Conservation (phyloP, 148 eudicot species). For the Rhododendron mucronatum region DNA sequence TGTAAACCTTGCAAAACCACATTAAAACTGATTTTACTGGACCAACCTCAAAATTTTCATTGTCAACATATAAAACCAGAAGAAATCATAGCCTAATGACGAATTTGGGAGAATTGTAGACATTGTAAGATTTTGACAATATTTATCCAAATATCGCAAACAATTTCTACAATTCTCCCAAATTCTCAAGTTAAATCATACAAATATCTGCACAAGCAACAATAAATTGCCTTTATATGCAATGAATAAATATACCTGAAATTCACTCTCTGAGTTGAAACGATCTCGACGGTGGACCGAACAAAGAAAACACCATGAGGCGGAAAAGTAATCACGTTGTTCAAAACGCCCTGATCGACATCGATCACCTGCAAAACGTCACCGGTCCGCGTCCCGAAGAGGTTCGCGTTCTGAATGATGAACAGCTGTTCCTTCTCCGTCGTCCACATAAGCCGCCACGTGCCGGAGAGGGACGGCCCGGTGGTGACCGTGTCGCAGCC, state of each 20-base stretch:
- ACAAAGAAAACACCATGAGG: constrained; percentile 91
- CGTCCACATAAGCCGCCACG: constrained; percentile 96
- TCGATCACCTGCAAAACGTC: constrained; percentile 90
- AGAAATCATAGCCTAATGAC: not conserved
- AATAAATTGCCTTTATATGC: not conserved
- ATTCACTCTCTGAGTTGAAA: constrained; percentile 71
- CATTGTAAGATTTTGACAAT: not conserved
- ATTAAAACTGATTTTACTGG: not conserved
- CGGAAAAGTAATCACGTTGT: constrained; percentile 89
- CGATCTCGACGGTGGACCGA: constrained; percentile 64
- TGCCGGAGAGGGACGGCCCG: constrained; percentile 55
- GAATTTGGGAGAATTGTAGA: not conserved
- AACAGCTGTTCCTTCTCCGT: constrained; percentile 95
- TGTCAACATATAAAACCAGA: not conserved
- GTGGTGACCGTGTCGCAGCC: constrained; percentile 57
- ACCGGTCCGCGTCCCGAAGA: constrained; percentile 71
- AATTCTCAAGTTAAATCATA: not conserved
- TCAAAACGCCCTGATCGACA: constrained; percentile 48
- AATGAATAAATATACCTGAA: constrained; percentile 43
- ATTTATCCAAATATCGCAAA: not conserved
- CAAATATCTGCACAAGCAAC: not conserved
- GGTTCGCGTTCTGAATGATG: constrained; percentile 54
- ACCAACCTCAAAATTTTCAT: not conserved
- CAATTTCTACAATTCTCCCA: not conserved
- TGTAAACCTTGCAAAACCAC: constrained; percentile 52